A percentile compares a stretch with the other conserved stretches of the same genome.
Conservation (phyloP, 768 basidiomycete genomes). For the Sarcodon aspratus region DNA sequence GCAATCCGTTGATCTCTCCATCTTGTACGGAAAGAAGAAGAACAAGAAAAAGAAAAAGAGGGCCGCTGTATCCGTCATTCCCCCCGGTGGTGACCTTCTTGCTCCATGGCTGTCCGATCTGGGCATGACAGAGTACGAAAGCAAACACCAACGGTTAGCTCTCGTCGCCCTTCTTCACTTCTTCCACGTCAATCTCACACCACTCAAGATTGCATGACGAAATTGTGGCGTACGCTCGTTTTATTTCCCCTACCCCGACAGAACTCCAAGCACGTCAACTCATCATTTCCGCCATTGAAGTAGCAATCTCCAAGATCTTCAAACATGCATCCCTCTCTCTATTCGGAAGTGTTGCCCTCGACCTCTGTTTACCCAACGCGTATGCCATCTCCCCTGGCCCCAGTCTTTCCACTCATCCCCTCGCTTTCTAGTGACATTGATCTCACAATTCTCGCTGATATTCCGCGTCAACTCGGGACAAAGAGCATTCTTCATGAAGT, state of each 20-base stretch:
- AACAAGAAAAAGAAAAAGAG: too few species aligned
- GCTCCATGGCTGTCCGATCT: slow-evolving; percentile 14
- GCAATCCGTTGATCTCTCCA: too few species aligned
- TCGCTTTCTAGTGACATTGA: slow-evolving; percentile 44
- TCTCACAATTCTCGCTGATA: slow-evolving; percentile 29
- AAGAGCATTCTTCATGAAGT: slow-evolving; percentile 38
- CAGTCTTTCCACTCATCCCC: neutral
- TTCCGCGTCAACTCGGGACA: slow-evolving; percentile 17
- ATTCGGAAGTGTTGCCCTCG: slow-evolving; percentile 54
- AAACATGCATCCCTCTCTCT: slow-evolving; percentile 33
- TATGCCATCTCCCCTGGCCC: slow-evolving; percentile 16
- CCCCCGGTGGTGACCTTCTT: too few species aligned
- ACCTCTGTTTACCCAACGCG: slow-evolving; percentile 52
- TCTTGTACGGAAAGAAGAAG: too few species aligned
- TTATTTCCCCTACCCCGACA: slow-evolving; percentile 38
- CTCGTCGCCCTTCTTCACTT: neutral
- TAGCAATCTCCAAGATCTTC: slow-evolving; percentile 33
- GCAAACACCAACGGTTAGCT: slow-evolving; percentile 21
- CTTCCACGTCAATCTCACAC: neutral
- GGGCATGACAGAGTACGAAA: slow-evolving; percentile 14
- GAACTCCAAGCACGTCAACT: slow-evolving; percentile 36
- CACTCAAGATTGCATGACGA: slow-evolving; percentile 50
- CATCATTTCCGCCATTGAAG: slow-evolving; percentile 34
- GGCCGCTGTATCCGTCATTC: too few species aligned
- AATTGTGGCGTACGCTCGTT: slow-evolving; percentile 43